Conservation (phyloP, 139 green algal species). For the Desmodesmus armatus region DNA sequence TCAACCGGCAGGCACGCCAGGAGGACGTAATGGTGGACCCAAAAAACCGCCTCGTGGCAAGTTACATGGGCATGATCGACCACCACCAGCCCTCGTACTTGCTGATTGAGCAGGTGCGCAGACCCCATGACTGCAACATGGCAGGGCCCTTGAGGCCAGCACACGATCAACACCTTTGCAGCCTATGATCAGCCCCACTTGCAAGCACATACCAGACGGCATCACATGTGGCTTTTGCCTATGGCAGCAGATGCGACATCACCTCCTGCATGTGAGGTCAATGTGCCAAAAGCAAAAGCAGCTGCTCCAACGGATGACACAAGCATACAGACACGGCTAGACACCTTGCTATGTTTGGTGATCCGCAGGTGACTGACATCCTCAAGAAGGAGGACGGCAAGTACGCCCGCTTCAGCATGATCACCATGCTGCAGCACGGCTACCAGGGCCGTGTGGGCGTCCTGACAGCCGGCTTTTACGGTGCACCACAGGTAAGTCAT, state of each 20-base stretch:
- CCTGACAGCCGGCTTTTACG: slow-evolving; percentile 69
- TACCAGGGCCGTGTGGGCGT: slow-evolving; percentile 77
- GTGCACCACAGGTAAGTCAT: slow-evolving; percentile 62
- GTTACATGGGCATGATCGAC: slow-evolving; percentile 67
- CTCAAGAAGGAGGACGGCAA: slow-evolving; percentile 72
- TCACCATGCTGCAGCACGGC: slow-evolving; percentile 60
- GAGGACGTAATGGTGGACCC: slow-evolving; percentile 67
- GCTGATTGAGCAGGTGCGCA: slow-evolving; percentile 82
- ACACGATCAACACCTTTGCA: no score
- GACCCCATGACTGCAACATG: no score
- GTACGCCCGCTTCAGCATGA: slow-evolving; percentile 73
- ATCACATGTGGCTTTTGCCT: no score
- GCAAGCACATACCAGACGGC: no score
- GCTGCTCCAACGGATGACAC: no score
- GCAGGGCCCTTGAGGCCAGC: no score
- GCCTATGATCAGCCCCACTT: no score
- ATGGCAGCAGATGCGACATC: no score
- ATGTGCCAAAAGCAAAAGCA: no score
- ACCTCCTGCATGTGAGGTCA: no score
- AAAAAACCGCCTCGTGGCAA: slow-evolving; percentile 74
- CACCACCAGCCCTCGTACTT: slow-evolving; percentile 72
- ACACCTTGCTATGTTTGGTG: no score
- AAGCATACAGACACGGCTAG: no score
- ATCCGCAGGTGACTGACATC: slow-evolving; percentile 60
- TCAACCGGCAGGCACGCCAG: slow-evolving; percentile 73